These are phyloP conservation scores for Ochromonas danica DNA, from an alignment of 108 stramenopile species.

Conservation along the genomic window DNA sequence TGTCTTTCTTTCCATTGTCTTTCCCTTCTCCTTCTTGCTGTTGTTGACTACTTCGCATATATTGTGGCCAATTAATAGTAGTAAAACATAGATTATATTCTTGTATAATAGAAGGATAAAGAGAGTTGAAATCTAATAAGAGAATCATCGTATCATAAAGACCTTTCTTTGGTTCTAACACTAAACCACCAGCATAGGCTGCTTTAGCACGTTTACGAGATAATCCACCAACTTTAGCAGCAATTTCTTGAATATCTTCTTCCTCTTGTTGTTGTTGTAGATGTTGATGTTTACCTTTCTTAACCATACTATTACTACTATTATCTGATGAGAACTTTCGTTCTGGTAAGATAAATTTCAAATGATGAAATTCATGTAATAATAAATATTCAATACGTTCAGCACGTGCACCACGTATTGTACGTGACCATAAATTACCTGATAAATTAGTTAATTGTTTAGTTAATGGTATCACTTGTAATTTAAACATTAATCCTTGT, in stretches of 20 bases:
- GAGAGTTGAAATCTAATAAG: constrained; percentile 95
- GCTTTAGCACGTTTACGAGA: constrained; percentile 63
- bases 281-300: constrained; percentile 39
- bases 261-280: background rate
- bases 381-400: constrained; percentile 96
- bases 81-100: constrained; percentile 99
- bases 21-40: background rate
- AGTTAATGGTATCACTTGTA: constrained; percentile 92
- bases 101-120: constrained; percentile 98
- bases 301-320: no score
- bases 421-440: constrained; percentile 92
- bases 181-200: constrained; percentile 94
- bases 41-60: constrained; percentile 18
- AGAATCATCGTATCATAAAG: constrained; percentile 98
- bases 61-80: constrained; percentile 84
- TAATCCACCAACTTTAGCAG: constrained; percentile 20
- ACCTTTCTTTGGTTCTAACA: constrained; percentile 99
- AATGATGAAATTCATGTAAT: constrained; percentile 94
- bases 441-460: constrained; percentile 94
- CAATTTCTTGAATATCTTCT: background rate
- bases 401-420: constrained; percentile 93
- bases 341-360: constrained; percentile 91
- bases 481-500: constrained; percentile 81
- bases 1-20: constrained; percentile 36
- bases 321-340: constrained; percentile 35